Percentiles rank a stretch among this genome's conserved stretches.
Conservation (phyloP, 352 stramenopile genomes). For the Globisporangium emineosum region DNA sequence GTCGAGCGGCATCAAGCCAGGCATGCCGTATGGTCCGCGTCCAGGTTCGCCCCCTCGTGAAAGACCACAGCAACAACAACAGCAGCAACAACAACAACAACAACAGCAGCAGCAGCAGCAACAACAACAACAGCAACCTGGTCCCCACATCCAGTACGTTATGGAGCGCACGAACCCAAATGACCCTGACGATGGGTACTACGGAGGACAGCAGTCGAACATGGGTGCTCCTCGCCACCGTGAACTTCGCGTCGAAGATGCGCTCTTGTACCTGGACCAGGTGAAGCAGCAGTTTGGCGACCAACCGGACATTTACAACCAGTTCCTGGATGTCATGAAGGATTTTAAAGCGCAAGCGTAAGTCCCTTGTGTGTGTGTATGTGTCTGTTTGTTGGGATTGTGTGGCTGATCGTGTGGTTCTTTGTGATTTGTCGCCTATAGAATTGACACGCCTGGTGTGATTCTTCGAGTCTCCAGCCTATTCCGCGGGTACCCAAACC, state of each 20-base stretch:
- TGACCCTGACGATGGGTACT: slow-evolving; percentile 40
- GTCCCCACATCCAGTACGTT: slow-evolving; percentile 41
- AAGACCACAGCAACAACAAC: neutral
- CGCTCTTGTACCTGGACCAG: slow-evolving; percentile 99
- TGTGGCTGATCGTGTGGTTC: neutral
- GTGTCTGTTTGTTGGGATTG: neutral
- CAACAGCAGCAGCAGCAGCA: slow-evolving; percentile 27
- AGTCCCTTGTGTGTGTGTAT: neutral
- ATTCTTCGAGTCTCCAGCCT: slow-evolving; percentile 98
- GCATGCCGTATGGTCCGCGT: slow-evolving; percentile 30
- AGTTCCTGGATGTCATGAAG: slow-evolving; percentile 99
- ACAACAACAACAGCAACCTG: slow-evolving; percentile 23
- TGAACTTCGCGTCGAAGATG: slow-evolving; percentile 95
- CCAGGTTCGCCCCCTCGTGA: slow-evolving; percentile 29
- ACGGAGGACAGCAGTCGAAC: slow-evolving; percentile 16
- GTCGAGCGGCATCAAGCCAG: slow-evolving; percentile 27
- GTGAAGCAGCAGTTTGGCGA: slow-evolving; percentile 99
- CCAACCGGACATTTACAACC: slow-evolving; percentile 99
- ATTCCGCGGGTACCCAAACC: slow-evolving; percentile 97
- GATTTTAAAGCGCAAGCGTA: slow-evolving; percentile 97
- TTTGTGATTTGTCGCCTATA: slow-evolving; percentile 18
- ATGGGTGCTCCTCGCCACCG: slow-evolving; percentile 54
- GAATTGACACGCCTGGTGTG: slow-evolving; percentile 98
- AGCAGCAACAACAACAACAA: neutral
- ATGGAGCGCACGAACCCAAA: slow-evolving; percentile 46